Base-by-base conservation (phyloP, 495 filamentous ascomycete species). In the Daldinia decipiens region DNA sequence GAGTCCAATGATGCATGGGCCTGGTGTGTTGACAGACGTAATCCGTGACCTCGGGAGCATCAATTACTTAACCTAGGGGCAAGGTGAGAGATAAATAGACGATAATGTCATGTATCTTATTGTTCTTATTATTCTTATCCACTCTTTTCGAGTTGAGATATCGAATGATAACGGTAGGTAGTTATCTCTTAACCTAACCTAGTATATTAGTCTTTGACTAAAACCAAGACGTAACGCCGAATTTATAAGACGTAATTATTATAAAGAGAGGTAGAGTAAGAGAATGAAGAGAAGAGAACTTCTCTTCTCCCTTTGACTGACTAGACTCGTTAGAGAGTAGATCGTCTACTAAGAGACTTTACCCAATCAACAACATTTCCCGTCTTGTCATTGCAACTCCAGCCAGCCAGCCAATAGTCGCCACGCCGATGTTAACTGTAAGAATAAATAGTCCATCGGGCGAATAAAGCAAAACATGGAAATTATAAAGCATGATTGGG, bases 401-500 rank as follows among this genome's bases (percentile, higher is more conserved):
- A 13, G 4, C 12, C 34, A 36, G 4, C 32, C 11, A 0, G 11
- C 38, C 31, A 9, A 53, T 29, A 26, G 11, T 40, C 31, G 19
- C 27, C 27, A 38, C 26, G 1, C 34, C 21, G 5, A 17, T 19
- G 5, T 26, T 13, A 8, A 24, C 24, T 9, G 0, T 6, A 11
- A 29, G 2, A 9, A 34, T 9, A 3, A 8, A 13, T 19, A 17
- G 11, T 1, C 12, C 26, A 55, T 21, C 26, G 17, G 51, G 43
- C 7, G 26, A 43, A 64, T 47, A 1, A 36, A 3, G 15, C 26
- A 36, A 32, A 24, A 5, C 4, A 21, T 12, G 4, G 0, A 26
- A 34, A 52, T 38, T 32, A 36, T 17, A 12, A 47, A 36, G 39
- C 51, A 56, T 56, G 51, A 57, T 65, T 52, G n/a, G 15, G 7